Base-by-base conservation (phyloP, 768 basidiomycete species). In the Rhodotorula diobovata region DNA sequence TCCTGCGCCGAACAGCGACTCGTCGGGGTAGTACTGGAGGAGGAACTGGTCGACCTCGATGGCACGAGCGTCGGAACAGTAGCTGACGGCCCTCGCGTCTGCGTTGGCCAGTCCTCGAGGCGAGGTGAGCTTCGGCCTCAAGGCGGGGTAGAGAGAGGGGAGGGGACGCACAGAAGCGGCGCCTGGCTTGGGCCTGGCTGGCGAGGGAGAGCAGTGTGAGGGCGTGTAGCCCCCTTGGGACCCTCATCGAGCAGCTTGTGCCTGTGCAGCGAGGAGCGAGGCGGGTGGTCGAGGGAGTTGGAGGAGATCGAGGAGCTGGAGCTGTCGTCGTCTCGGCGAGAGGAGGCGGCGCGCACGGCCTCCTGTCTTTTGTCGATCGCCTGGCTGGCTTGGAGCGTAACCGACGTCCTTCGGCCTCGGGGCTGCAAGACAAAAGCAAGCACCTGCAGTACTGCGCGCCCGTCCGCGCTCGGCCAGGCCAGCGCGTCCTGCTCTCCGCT, bases 41-140 rank as follows among this genome's bases (percentile, higher is more conserved):
- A 72, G 50, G 68, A 75, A 75, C 37, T 63, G 50, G 35, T 67
- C 55, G 14, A 75, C 63, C 25, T 61, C 59, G 58, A 75, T 67
- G 23, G 70, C 70, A 1, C 68, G 35, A 1, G 64, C 25, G 0
- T 37, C 41, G 23, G 65, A 65, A 55, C 74, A 75, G 48, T 72
- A 75, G 8, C 68, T 64, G 12, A 72, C 71, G 25, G 51, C 51
- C n/a, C 51, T 28, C 9, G 51, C 51, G 16, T 53, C 51, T 53
- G 51, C 51, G 10, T 28, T 4, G 8, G 51, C n/a, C 11, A 12
- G 46, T 9, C 9, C n/a, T 11, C 12, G 14, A 16, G 28, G n/a
- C 6, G 41, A 43, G 6, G 51, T 53, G n/a, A 53, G 51, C 51
- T 53, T 53, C 51, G 51, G 51, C 51, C 51, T 30, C 51, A 12